These are phyloP conservation scores for Lunularia cruciata DNA, from an alignment of 225 moss, liverwort and hornwort genomes.

Conservation along the genomic window DNA sequence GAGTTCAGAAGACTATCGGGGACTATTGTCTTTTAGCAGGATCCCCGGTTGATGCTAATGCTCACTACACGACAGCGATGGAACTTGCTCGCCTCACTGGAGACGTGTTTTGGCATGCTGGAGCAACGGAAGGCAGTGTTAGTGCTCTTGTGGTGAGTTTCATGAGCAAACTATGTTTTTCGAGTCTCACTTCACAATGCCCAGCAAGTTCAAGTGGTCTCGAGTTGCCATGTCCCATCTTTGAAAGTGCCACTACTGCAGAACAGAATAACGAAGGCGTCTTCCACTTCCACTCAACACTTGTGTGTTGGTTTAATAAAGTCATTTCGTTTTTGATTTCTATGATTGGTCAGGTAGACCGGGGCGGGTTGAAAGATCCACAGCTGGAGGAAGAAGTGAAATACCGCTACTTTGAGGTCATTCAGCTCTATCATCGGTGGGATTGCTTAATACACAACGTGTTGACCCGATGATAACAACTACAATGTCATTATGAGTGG, in stretches of 20 bases:
- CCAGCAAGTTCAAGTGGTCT: too few species aligned
- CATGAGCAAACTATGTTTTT: not conserved
- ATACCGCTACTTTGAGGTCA: conserved; percentile 72
- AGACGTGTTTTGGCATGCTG: conserved; percentile 92
- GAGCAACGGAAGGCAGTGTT: conserved; percentile 88
- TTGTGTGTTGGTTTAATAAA: too few species aligned
- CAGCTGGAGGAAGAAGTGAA: conserved; percentile 87
- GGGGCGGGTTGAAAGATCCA: conserved; percentile 62
- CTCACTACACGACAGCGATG: conserved; percentile 82
- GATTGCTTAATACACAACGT: not conserved
- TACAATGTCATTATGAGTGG: too few species aligned
- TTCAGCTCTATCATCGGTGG: conserved; percentile 71
- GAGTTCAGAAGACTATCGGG: conserved; percentile 93
- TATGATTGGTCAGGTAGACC: conserved; percentile 52
- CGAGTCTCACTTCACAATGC: too few species aligned
- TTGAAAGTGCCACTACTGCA: too few species aligned
- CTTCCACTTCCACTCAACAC: too few species aligned
- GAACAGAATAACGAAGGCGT: too few species aligned
- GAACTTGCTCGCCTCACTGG: conserved; percentile 85
- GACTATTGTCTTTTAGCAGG: conserved; percentile 98
- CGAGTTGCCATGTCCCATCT: too few species aligned
- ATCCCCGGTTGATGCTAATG: conserved; percentile 81
- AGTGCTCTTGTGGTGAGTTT: conserved; percentile 66
- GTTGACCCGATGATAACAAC: too few species aligned
- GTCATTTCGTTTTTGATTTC: not conserved